Evolutionary conservation across 2,329 filamentous ascomycete species (phyloP).

Genomic region (Scleromitrula shiraiana): DNA sequence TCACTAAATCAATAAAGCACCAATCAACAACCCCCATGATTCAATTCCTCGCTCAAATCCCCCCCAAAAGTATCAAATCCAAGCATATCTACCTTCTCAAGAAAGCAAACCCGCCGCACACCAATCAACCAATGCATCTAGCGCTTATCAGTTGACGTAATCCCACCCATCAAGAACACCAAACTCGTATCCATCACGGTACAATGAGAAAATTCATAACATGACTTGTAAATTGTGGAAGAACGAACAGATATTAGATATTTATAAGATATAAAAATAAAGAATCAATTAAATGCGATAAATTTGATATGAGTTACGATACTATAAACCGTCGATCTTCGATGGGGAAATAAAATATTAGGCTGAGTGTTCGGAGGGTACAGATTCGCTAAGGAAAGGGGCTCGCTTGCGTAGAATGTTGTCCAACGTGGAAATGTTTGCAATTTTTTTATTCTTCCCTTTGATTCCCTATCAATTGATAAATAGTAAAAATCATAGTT

Average conservation of each 20-base stretch:
- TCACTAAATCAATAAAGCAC: background rate
- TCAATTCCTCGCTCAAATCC: too few species aligned
- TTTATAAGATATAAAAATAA: background rate
- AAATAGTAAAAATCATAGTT: background rate
- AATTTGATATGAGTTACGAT: too few species aligned
- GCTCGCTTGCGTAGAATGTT: background rate
- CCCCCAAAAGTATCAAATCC: background rate
- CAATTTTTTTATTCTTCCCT: background rate
- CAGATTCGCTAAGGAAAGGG: conserved; percentile 1
- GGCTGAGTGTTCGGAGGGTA: background rate
- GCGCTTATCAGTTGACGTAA: background rate
- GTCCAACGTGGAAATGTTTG: background rate
- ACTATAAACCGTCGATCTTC: too few species aligned
- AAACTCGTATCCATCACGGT: background rate
- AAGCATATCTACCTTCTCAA: too few species aligned
- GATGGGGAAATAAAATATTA: background rate
- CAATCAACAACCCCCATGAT: too few species aligned
- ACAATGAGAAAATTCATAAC: background rate
- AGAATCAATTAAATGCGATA: background rate
- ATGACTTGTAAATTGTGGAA: background rate
- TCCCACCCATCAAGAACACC: background rate
- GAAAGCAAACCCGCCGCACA: background rate
- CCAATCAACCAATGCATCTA: background rate
- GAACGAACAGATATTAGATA: background rate
- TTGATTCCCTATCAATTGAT: background rate